Conservation (phyloP, 2,329 filamentous ascomycete species). For the Cryoendolithus antarcticus region DNA sequence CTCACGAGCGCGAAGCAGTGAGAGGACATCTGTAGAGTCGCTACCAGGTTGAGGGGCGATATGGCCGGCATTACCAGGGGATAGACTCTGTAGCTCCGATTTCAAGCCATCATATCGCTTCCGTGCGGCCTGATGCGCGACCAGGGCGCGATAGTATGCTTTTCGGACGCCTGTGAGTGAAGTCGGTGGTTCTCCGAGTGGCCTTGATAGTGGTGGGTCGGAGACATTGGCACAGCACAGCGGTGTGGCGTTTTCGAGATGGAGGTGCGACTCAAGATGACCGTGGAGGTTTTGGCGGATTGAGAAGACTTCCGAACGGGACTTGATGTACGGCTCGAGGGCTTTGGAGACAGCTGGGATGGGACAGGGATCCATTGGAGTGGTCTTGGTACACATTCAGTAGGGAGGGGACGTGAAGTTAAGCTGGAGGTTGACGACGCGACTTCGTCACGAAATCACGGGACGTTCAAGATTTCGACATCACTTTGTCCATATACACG, state of each 20-base stretch:
- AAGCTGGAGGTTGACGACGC: too few relatives aligned
- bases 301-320: constrained; percentile 14
- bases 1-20: constrained; percentile 17
- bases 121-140: constrained; percentile 18
- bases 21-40: constrained; percentile 3
- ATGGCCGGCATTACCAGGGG: not conserved
- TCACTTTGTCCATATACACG: too few relatives aligned
- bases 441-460: too few relatives aligned
- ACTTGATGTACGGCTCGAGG: constrained; percentile 19
- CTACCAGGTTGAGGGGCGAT: too few relatives aligned
- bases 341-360: constrained; percentile 19
- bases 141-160: constrained; percentile 20
- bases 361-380: constrained; percentile 8
- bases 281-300: constrained; percentile 18
- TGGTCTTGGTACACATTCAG: not conserved
- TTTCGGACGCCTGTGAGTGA: constrained; percentile 16
- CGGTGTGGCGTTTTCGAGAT: constrained; percentile 5
- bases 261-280: constrained; percentile 11
- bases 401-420: too few relatives aligned
- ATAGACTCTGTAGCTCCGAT: constrained; percentile 11
- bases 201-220: constrained; percentile 1
- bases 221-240: constrained; percentile 7
- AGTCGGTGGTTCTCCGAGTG: constrained; percentile 6
- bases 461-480: too few relatives aligned
- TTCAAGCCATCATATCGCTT: constrained; percentile 18